Evolutionary conservation across 495 filamentous ascomycete genomes (phyloP), one percentile per base, ranked within the genome.

Genomic region (Sordaria brevicollis): DNA sequence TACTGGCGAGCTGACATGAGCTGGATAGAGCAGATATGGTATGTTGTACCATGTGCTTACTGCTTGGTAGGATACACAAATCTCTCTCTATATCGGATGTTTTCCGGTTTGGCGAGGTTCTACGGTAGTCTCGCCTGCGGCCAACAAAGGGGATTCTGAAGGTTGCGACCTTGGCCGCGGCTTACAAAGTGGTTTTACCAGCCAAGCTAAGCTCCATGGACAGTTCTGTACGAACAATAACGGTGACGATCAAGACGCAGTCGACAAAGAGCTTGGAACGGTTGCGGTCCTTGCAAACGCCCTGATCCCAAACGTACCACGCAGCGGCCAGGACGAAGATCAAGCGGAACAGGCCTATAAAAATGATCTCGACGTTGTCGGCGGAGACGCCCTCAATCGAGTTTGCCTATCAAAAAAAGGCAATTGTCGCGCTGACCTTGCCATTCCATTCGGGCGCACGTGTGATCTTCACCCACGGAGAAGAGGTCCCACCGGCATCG

Each of bases 221-320:
- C 71, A 99, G 86, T 76, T 99, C 95, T 7, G 95, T 95, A 29
- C 95, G 95, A 5, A 99, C 95, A 67, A 99, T 95, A 76, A 92
- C 96, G 19, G 95, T 99, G 73, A 98, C 86, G 75, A 99, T 99
- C 70, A 99, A 87, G 74, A 99, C 89, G 81, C 95, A 99, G 80
- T 99, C 95, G 67, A 99, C 87, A 69, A 99, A 87, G 41, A 99
- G 86, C 86, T 99, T 99, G 19, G 93, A 97, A 70, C 95, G 89
- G 84, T 98, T 97, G 75, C 95, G 89, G 79, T 97, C 94, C 82
- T 90, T 90, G 68, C 85, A 81, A 38, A 98, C 93, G 81, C 95
- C 95, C 79, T 99, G 94, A 71, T 93, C 88, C 95, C 95, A 99
- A 66, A 99, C 95, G 78, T 99, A 99, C 94, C 95, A 98, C n/a